Conservation (phyloP, 805 yeast species). For the Maudiozyma barnettii region DNA sequence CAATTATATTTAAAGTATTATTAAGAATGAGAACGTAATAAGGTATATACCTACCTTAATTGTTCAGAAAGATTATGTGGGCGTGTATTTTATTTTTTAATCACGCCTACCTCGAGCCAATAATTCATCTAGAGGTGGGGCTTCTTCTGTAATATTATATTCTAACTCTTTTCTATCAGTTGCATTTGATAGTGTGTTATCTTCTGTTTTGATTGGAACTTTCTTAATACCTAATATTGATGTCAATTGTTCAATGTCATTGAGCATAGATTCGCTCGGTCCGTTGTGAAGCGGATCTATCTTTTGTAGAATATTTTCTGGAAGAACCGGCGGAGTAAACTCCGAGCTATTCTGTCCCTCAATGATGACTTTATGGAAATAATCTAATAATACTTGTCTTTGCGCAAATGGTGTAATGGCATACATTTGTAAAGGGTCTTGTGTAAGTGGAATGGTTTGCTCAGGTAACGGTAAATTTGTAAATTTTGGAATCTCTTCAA, state of each 20-base stretch:
- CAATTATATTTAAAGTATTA: no score
- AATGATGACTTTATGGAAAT: conserved; percentile 16
- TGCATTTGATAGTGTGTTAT: conserved; percentile 5
- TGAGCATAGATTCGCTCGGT: not conserved
- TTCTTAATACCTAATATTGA: conserved; percentile 16
- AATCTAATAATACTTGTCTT: conserved; percentile 19
- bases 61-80: no score
- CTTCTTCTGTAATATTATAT: conserved; percentile 7
- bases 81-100: not conserved
- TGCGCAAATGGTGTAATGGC: conserved; percentile 27
- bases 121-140: conserved; percentile 17
- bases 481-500: conserved; percentile 6
- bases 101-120: conserved; percentile 14
- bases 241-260: conserved; percentile 5
- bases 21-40: no score
- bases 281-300: conserved; percentile 3
- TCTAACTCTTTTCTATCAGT: not conserved
- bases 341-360: conserved; percentile 8
- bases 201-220: not conserved
- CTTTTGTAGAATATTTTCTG: conserved; percentile 14
- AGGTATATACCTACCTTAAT: no score
- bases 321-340: conserved; percentile 23
- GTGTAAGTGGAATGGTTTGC: conserved; percentile 5
- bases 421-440: conserved; percentile 20
- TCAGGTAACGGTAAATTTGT: conserved; percentile 20